Evolutionary conservation across 106 monocot species (phyloP).

Genomic region (Phalaenopsis aphrodite): DNA sequence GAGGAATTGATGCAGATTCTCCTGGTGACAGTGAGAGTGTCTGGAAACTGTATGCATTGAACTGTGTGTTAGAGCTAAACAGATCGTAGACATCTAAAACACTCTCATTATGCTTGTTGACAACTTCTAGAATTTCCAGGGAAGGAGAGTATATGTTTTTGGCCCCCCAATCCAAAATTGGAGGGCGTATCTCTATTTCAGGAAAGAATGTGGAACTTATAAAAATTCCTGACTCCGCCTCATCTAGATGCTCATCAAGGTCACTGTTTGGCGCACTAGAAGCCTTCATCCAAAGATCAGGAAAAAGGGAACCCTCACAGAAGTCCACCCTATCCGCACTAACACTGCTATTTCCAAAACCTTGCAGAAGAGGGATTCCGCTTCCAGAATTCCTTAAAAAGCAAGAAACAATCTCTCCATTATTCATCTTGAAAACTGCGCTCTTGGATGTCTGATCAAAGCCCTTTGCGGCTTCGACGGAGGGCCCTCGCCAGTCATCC

Average conservation of each 20-base stretch:
- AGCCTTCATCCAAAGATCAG: constrained; percentile 32
- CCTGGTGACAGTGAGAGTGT: constrained; percentile 45
- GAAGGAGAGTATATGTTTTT: constrained; percentile 45
- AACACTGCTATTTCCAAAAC: not conserved
- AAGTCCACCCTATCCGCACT: constrained; percentile 14
- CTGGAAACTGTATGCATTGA: constrained; percentile 34
- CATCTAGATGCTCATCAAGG: constrained; percentile 11
- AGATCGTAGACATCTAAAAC: constrained; percentile 45
- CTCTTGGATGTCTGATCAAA: constrained; percentile 2
- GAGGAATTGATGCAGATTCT: constrained; percentile 35
- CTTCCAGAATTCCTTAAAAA: constrained; percentile 16
- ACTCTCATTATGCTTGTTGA: constrained; percentile 33
- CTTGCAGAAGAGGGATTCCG: not conserved
- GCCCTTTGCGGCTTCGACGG: not conserved
- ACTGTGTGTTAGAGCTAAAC: constrained; percentile 62
- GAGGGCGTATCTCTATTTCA: constrained; percentile 47
- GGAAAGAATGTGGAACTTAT: constrained; percentile 16
- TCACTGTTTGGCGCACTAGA: constrained; percentile 6
- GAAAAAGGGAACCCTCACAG: constrained; percentile 22
- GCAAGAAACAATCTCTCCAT: constrained; percentile 32
- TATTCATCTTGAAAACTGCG: constrained; percentile 14
- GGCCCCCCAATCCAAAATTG: constrained; percentile 56
- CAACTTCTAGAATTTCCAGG: constrained; percentile 28
- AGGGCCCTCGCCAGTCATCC: constrained; percentile 9
- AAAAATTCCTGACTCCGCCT: not conserved